Conservation (phyloP, 805 yeast species). For the Hanseniaspora jakobsenii region DNA sequence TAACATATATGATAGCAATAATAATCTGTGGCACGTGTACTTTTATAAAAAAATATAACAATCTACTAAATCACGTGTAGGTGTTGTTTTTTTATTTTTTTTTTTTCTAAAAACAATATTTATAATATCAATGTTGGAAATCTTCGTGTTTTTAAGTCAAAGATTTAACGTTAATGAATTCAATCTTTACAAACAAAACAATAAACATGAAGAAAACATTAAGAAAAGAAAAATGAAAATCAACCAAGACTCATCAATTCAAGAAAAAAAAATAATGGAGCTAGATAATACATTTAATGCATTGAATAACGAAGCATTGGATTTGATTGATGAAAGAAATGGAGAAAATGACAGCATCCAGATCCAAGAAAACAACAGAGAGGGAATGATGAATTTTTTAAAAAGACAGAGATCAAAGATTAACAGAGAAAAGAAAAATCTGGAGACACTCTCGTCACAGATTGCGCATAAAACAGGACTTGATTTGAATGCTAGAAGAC, state of each 20-base stretch:
- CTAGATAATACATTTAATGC: conserved; percentile 2
- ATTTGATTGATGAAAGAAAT: not conserved
- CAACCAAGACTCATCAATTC: too few relatives aligned
- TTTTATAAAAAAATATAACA: too few relatives aligned
- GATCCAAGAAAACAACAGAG: not conserved
- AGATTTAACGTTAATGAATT: too few relatives aligned
- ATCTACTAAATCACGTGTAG: too few relatives aligned
- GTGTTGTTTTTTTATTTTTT: too few relatives aligned
- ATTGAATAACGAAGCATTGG: conserved; percentile 5
- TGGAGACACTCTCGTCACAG: conserved; percentile 4
- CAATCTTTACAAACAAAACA: too few relatives aligned
- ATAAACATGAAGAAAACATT: too few relatives aligned
- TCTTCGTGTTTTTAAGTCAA: too few relatives aligned
- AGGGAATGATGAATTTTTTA: conserved; percentile 10
- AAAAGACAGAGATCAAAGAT: conserved; percentile 8
- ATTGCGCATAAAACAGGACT: conserved; percentile 8
- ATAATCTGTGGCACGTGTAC: too few relatives aligned
- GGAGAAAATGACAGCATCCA: not conserved
- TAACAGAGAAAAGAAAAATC: conserved; percentile 4
- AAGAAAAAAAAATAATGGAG: conserved; percentile 6
- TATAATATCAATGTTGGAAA: too few relatives aligned
- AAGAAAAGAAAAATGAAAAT: not conserved
- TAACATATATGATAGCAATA: too few relatives aligned
- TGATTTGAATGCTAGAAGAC: conserved; percentile 6
- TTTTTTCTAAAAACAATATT: too few relatives aligned